These are phyloP conservation scores for Plenodomus biglobosus DNA, from an alignment of 2,329 filamentous ascomycete genomes.

Conservation along the genomic window DNA sequence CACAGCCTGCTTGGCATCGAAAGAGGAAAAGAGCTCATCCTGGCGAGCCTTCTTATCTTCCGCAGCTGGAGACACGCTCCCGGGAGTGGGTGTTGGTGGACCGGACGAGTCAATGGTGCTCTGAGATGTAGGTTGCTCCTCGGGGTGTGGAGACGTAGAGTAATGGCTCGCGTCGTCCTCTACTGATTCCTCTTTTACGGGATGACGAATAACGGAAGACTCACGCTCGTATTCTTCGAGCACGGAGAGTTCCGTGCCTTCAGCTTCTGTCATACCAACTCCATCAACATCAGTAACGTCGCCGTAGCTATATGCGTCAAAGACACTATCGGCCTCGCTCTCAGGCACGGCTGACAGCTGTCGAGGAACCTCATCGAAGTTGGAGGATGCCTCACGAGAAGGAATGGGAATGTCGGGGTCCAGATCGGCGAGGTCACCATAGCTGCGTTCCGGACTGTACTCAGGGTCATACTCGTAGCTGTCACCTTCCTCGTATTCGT, in stretches of 20 bases:
- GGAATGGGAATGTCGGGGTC: conserved; percentile 91
- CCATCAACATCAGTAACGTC: conserved; percentile 62
- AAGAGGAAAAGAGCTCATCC: conserved; percentile 52
- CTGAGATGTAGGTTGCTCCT: conserved; percentile 39
- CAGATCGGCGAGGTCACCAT: conserved; percentile 57
- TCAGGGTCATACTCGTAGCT: conserved; percentile 43
- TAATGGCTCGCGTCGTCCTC: conserved; percentile 62
- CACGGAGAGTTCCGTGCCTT: conserved; percentile 51
- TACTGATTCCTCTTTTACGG: conserved; percentile 31
- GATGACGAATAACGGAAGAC: conserved; percentile 60
- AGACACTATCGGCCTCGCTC: conserved; percentile 50
- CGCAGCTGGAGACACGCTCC: conserved; percentile 29
- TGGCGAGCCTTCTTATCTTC: conserved; percentile 34
- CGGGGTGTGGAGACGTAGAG: conserved; percentile 53
- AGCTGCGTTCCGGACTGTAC: conserved; percentile 60
- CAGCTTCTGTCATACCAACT: conserved; percentile 58
- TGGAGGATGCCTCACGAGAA: conserved; percentile 71
- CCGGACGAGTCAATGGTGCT: conserved; percentile 46
- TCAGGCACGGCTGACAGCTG: conserved; percentile 64
- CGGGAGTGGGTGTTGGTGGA: conserved; percentile 50
- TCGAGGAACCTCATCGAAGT: conserved; percentile 60
- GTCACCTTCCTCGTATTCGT: conserved; percentile 51
- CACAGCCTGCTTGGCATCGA: conserved; percentile 54
- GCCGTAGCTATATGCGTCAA: conserved; percentile 65
- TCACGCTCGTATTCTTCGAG: conserved; percentile 49